Evolutionary conservation across 352 stramenopile genomes (phyloP).

Genomic region (Pythium phragmitis): DNA sequence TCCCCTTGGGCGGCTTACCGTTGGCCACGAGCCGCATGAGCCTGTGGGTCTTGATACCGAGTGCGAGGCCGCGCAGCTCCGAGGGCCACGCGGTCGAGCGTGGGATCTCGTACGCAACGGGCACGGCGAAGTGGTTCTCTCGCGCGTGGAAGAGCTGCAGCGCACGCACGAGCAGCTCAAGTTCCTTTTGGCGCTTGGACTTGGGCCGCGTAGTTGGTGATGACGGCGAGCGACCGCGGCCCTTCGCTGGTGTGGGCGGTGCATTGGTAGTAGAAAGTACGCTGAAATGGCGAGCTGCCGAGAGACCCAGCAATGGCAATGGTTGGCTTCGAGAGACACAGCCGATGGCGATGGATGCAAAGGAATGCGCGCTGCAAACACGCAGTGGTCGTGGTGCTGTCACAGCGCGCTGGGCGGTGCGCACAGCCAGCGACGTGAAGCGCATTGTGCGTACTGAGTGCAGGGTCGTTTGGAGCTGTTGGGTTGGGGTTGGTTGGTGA

Average conservation of each 20-base stretch:
- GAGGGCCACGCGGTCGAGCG: conserved; percentile 42
- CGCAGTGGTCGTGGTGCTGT: background rate
- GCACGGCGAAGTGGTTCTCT: conserved; percentile 69
- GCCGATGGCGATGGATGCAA: background rate
- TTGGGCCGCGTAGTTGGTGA: background rate
- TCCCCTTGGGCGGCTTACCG: conserved; percentile 29
- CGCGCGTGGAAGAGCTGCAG: conserved; percentile 54
- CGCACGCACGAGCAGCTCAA: conserved; percentile 44
- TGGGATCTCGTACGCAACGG: conserved; percentile 38
- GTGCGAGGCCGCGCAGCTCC: conserved; percentile 47
- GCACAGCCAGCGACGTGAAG: background rate
- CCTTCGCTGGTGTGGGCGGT: background rate
- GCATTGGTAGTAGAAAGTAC: background rate
- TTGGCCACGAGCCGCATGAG: conserved; percentile 43
- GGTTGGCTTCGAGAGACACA: background rate
- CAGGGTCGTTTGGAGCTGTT: background rate
- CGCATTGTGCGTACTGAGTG: background rate
- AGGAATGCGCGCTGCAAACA: background rate
- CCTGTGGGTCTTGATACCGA: conserved; percentile 58
- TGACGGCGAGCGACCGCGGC: conserved; percentile 9
- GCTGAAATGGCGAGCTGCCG: conserved; percentile 11
- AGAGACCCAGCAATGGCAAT: background rate
- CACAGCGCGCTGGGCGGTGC: background rate
- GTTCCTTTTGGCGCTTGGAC: conserved; percentile 31
- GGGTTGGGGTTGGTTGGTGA: conserved; percentile 13